A percentile compares a stretch with the other conserved stretches of the same genome.
Evolutionary conservation across 2,329 filamentous ascomycete genomes (phyloP).

Genomic region (Claviceps purpurea): DNA sequence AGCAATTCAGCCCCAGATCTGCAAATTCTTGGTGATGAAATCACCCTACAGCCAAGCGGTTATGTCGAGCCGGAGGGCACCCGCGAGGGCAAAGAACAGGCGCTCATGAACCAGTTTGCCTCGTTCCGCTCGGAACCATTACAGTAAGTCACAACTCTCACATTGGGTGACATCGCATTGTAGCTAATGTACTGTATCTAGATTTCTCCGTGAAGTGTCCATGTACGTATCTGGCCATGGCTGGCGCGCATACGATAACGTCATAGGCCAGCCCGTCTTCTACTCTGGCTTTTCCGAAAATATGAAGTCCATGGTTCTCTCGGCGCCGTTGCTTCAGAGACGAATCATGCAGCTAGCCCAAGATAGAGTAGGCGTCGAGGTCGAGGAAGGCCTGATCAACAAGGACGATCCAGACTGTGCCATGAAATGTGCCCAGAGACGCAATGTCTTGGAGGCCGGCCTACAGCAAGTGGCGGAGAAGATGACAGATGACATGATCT

Average conservation of each 20-base stretch:
- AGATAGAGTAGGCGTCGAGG: constrained; percentile 60
- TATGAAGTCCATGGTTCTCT: constrained; percentile 69
- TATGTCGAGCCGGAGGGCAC: constrained; percentile 41
- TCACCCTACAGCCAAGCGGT: constrained; percentile 62
- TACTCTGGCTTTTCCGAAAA: constrained; percentile 85
- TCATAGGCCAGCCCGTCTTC: constrained; percentile 86
- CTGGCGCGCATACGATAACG: constrained; percentile 86
- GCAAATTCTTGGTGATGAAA: constrained; percentile 60
- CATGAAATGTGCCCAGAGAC: constrained; percentile 37
- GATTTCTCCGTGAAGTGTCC: constrained; percentile 87
- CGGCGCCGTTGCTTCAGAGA: constrained; percentile 57
- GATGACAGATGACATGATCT: constrained; percentile 92
- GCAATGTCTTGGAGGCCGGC: constrained; percentile 54
- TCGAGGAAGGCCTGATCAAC: constrained; percentile 55
- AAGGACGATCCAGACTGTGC: constrained; percentile 39
- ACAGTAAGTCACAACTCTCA: constrained; percentile 27
- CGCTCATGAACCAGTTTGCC: constrained; percentile 69
- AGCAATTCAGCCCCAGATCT: constrained; percentile 53
- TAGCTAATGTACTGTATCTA: constrained; percentile 17
- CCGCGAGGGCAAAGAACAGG: constrained; percentile 47
- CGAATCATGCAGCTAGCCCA: constrained; percentile 69
- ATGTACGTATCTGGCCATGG: constrained; percentile 85
- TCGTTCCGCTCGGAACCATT: constrained; percentile 64
- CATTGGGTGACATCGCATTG: background rate
- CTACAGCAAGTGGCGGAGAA: constrained; percentile 72